phyloP scores from a whole-genome alignment of 2,329 filamentous ascomycete genomes.

The Coniochaeta sp. region DNA sequence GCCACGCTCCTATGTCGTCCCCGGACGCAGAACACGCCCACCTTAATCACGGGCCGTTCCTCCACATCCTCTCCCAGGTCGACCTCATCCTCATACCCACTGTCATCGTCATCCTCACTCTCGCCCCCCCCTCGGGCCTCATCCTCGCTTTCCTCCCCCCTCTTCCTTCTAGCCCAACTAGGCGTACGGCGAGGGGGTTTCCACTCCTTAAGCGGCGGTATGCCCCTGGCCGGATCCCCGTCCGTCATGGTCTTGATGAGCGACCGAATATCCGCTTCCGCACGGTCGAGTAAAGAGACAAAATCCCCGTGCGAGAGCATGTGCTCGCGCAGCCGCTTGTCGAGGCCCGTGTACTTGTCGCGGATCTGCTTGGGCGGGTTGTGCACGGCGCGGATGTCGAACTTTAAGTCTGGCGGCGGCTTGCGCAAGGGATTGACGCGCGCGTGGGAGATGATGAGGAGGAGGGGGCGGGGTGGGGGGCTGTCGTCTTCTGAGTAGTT shows the following conservation, averaged over 20 bases:
- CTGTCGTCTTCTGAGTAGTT: background rate
- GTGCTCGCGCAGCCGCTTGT: conserved; percentile 1
- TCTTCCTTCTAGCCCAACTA: background rate
- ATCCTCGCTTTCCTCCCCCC: background rate
- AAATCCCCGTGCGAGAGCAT: conserved; percentile 1
- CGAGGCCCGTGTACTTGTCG: background rate
- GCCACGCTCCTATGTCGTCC: background rate
- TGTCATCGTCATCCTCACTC: background rate
- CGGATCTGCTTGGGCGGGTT: conserved; percentile 4
- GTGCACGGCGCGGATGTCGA: background rate
- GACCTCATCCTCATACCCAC: background rate
- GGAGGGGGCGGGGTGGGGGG: background rate
- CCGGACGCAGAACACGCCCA: background rate
- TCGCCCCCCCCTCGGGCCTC: no score
- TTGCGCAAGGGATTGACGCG: background rate
- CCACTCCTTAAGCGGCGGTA: background rate
- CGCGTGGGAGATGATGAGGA: background rate
- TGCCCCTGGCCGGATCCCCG: background rate
- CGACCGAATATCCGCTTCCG: background rate
- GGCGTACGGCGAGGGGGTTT: background rate
- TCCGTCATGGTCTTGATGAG: background rate
- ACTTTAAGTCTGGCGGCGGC: background rate
- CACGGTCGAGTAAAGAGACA: background rate
- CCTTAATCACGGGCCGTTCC: background rate
- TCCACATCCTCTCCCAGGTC: background rate